phyloP scores from a whole-genome alignment of 331 rosid species.

The Quercus lobata region DNA sequence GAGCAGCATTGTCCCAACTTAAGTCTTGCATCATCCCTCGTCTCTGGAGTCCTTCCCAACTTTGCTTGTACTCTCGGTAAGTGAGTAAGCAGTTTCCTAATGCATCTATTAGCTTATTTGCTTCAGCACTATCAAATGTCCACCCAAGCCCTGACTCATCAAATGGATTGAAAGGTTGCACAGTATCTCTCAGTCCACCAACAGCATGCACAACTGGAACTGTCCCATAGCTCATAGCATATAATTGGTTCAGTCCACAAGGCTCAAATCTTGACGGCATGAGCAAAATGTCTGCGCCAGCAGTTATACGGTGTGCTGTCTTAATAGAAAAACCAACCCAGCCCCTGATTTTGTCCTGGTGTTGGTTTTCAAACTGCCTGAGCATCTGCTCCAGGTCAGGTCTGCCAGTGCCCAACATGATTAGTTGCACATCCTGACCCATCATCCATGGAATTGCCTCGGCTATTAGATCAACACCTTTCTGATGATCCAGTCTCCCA shows the following conservation, averaged over 20 bases:
- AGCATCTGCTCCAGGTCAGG: conserved; percentile 83
- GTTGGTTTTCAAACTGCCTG: conserved; percentile 39
- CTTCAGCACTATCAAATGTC: conserved; percentile 82
- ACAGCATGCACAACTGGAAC: conserved; percentile 91
- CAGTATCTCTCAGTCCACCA: conserved; percentile 90
- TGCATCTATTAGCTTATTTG: conserved; percentile 56
- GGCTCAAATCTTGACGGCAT: conserved; percentile 99
- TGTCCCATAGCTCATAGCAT: conserved; percentile 93
- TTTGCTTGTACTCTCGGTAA: conserved; percentile 63
- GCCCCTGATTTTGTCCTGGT: conserved; percentile 58
- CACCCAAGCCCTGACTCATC: conserved; percentile 83
- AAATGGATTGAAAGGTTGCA: conserved; percentile 69
- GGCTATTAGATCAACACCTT: conserved; percentile 88
- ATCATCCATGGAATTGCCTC: conserved; percentile 91
- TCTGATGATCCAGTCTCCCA: conserved; percentile 87
- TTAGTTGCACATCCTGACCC: conserved; percentile 73
- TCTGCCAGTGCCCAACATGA: conserved; percentile 91
- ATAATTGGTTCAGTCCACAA: conserved; percentile 92
- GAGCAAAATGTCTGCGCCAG: conserved; percentile 80
- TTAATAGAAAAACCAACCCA: conserved; percentile 94
- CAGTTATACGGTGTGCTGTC: conserved; percentile 90
- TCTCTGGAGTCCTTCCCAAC: conserved; percentile 95
- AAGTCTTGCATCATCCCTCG: conserved; percentile 91
- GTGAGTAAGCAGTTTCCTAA: conserved; percentile 79
- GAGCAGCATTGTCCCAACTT: conserved; percentile 94